Conservation (phyloP, 352 stramenopile genomes). For the Phytophthora sp. region DNA sequence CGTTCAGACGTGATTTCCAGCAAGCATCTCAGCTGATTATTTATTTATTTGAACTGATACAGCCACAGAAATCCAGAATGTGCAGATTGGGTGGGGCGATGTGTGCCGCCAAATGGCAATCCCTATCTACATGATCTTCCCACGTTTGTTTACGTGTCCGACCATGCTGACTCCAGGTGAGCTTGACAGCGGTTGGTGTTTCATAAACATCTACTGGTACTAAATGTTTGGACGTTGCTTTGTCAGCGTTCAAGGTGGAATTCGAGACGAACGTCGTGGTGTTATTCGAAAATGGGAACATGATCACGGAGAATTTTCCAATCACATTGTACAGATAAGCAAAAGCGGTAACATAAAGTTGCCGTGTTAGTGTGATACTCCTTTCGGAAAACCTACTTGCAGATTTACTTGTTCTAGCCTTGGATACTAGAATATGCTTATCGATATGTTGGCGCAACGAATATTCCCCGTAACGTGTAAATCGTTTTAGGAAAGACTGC, state of each 20-base stretch:
- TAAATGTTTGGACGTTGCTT: neutral
- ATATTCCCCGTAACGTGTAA: too few relatives aligned
- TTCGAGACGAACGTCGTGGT: constrained; percentile 95
- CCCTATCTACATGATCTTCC: constrained; percentile 96
- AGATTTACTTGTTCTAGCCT: too few relatives aligned
- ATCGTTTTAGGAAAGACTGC: too few relatives aligned
- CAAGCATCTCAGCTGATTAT: too few relatives aligned
- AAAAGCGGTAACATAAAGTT: too few relatives aligned
- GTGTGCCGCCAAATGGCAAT: constrained; percentile 90
- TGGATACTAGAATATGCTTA: too few relatives aligned
- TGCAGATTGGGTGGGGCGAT: constrained; percentile 93
- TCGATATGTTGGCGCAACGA: too few relatives aligned
- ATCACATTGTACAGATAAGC: constrained; percentile 83
- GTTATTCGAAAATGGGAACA: constrained; percentile 91
- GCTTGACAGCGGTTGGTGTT: too few relatives aligned
- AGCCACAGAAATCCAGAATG: constrained; percentile 95
- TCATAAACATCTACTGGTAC: neutral
- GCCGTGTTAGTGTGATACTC: too few relatives aligned
- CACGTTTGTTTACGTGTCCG: constrained; percentile 91
- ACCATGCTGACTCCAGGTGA: constrained; percentile 85
- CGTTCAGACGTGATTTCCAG: too few relatives aligned
- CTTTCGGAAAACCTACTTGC: too few relatives aligned
- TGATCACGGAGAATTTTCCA: constrained; percentile 92
- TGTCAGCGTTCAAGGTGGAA: constrained; percentile 89
- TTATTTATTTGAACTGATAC: neutral